These are phyloP conservation scores for Fusarium praegraminearum DNA, from an alignment of 2,329 filamentous ascomycete species.

Conservation along the genomic window DNA sequence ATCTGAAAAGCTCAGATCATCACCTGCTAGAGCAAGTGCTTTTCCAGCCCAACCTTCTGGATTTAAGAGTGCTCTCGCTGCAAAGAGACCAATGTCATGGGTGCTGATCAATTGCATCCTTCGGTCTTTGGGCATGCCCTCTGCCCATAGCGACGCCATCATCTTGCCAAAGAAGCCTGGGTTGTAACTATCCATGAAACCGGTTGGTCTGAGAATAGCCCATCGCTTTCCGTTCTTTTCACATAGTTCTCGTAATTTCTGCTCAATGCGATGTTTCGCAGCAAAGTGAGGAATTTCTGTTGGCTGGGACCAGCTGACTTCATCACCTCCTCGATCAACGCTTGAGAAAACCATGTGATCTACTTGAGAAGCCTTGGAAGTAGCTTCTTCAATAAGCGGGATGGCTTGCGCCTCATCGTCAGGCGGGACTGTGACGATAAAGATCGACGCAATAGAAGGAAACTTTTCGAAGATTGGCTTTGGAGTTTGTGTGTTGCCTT, in stretches of 20 bases:
- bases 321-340: conserved; percentile 33
- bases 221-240: conserved; percentile 20
- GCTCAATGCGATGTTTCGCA: conserved; percentile 39
- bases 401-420: conserved; percentile 44
- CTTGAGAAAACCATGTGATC: conserved; percentile 41
- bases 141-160: conserved; percentile 44
- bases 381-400: conserved; percentile 44
- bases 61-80: conserved; percentile 14
- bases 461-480: conserved; percentile 36
- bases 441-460: conserved; percentile 41
- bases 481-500: conserved; percentile 17
- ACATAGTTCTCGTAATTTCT: conserved; percentile 11
- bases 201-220: conserved; percentile 46
- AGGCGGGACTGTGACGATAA: conserved; percentile 47
- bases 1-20: conserved; percentile 21
- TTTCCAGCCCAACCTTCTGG: conserved; percentile 9
- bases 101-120: conserved; percentile 47
- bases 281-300: conserved; percentile 38
- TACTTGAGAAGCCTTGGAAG: background rate
- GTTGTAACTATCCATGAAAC: conserved; percentile 48
- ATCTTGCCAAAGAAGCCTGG: conserved; percentile 44
- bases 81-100: conserved; percentile 42
- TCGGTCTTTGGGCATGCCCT: conserved; percentile 41
- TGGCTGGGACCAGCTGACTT: conserved; percentile 23
- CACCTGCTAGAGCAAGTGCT: conserved; percentile 13